Evolutionary conservation across 2,329 filamentous ascomycete genomes (phyloP), one percentile per base, ranked within the genome.

Genomic region (Arthrinium phaeospermum): DNA sequence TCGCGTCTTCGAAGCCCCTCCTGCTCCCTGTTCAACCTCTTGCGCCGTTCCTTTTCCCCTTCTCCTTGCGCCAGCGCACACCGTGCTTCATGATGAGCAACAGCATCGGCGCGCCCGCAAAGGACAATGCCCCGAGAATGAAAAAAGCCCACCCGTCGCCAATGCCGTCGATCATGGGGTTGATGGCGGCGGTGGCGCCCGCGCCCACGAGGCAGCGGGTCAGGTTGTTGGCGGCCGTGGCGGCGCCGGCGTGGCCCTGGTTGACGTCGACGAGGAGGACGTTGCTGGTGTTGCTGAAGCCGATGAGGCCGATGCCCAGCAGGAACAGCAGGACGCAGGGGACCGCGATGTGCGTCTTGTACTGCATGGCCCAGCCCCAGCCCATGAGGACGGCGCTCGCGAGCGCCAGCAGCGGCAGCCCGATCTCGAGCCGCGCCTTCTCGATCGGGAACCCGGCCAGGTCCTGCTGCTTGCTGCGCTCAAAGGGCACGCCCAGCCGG

Each of bases 401-500:
- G n/a, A 89, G 57, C 72, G 84, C 85, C 1, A 88, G 78, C 44
- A 87, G 80, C 6, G 81, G 82, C 22, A 82, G 71, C 16, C 79
- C 78, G 70, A 83, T 75, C 72, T 83, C 77, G 6, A 85, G 77
- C 13, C 83, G 75, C 1, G 80, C 83, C 27, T 75, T 74, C 69
- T 81, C 80, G 64, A 81, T 80, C 27, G 80, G 79, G 69, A 81
- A 81, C 7, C 71, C 78, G 0, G 75, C 69, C 46, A 84, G 77
- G 70, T 83, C 79, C 45, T 81, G 80, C 72, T 81, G 83, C 57
- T 85, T 85, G 69, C 82, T 86, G 72, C 82, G 84, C 47, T 83
- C 83, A 72, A 90, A 84, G 0, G 83, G 78, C n/a, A 91, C 80
- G 14, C 86, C 85, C 1, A 86, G 80, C 1, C 80, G 81, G 14